Percentiles rank a stretch among this genome's conserved stretches.
These are phyloP conservation scores for Amaranthus tricolor DNA, from an alignment of 179 eudicot genomes.

Conservation along the genomic window DNA sequence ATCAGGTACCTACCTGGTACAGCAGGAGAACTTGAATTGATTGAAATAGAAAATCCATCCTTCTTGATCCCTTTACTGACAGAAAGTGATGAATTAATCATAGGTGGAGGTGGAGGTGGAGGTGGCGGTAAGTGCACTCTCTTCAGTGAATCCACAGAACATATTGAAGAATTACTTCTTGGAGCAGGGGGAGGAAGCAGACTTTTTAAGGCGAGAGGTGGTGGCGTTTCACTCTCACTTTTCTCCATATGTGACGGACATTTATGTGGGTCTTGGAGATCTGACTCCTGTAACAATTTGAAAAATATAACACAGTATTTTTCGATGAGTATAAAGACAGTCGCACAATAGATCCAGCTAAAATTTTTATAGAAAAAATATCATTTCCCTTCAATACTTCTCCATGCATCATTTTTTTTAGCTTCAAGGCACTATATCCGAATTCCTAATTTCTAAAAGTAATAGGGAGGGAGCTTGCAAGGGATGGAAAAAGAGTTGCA, in stretches of 20 bases:
- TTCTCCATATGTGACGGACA: constrained; percentile 36
- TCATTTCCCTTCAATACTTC: constrained; percentile 4
- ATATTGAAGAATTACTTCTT: constrained; percentile 24
- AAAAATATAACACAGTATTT: neutral
- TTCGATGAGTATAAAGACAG: neutral
- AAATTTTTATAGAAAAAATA: neutral
- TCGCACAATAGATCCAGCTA: neutral
- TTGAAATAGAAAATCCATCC: constrained; percentile 18
- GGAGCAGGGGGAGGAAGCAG: constrained; percentile 43
- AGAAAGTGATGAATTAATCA: constrained; percentile 32
- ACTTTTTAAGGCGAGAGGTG: constrained; percentile 39
- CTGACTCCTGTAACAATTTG: constrained; percentile 51
- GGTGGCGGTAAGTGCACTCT: neutral
- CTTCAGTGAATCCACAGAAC: constrained; percentile 16
- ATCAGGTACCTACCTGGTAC: constrained; percentile 56
- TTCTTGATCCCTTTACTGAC: constrained; percentile 23
- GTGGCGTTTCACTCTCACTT: constrained; percentile 32
- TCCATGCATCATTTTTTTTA: constrained; percentile 1
- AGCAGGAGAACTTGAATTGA: constrained; percentile 29
- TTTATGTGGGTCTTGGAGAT: constrained; percentile 33
- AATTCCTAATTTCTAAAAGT: neutral
- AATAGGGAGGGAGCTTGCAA: neutral
- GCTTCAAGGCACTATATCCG: neutral
- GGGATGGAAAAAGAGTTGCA: neutral
- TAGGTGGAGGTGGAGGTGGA: constrained; percentile 36